Base-by-base conservation (phyloP, 768 basidiomycete genomes). In the Trametes maxima region DNA sequence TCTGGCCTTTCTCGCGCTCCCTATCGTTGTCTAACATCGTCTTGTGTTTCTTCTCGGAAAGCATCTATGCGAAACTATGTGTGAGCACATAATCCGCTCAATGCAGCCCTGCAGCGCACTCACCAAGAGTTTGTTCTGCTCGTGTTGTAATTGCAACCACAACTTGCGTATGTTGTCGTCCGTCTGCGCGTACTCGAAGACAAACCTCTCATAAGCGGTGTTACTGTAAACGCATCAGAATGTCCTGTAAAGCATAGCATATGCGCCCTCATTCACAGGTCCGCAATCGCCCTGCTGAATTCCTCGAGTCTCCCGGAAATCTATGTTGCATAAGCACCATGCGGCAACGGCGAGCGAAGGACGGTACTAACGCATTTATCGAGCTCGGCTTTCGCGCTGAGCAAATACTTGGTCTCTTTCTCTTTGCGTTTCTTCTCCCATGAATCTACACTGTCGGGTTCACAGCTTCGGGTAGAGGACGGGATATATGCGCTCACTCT, bases 361-460 rank as follows among this genome's bases (percentile, higher is more conserved):
- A 21, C 25, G 22, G 2, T 49, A 14, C 69, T 19, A 33, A 71
- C 72, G 43, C 66, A 68, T 60, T 59, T 54, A 24, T 62, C 57
- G n/a, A 73, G 57, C 5, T 67, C 68, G 2, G 40, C 28, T 37
- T 64, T 65, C 0, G 67, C 63, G 0, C 25, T 16, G 2, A 64
- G 51, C 2, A 73, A 36, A 54, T 67, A 71, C 49, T 54, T 68
- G 4, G 62, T 35, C 61, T 73, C 70, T 43, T 65, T 68, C 16
- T 71, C 72, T 45, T 65, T 65, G 37, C 65, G 62, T 44, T 70
- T 73, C 60, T 73, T 73, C 59, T 73, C 68, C 68, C 67, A 68
- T 4, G 68, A 65, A 6, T 56, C 70, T 73, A 35, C 25, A 21
- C 19, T 33, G 7, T 16, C 17, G n/a, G 12, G 33, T 13, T 42